Conservation (phyloP, 306 rosid species). For the Betula pendula region DNA sequence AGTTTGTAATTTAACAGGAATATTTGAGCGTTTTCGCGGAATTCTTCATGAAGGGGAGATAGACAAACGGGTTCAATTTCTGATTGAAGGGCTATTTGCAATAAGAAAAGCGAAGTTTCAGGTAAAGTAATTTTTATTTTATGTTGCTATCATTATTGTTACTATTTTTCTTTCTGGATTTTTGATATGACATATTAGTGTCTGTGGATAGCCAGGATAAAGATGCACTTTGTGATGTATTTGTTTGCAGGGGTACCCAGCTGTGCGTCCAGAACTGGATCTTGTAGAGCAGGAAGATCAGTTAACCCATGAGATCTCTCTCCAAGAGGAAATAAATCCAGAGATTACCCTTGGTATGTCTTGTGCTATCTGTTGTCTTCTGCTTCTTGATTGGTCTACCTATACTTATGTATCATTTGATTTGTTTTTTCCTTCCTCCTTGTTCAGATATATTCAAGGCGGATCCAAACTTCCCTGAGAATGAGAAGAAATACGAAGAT, state of each 20-base stretch:
- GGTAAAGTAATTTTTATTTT: slow-evolving; percentile 39
- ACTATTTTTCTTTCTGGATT: not conserved
- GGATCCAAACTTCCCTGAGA: slow-evolving; percentile 74
- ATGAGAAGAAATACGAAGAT: slow-evolving; percentile 79
- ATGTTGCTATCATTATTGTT: not conserved
- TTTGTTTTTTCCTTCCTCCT: not conserved
- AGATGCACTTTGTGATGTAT: not conserved
- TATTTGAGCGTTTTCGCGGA: slow-evolving; percentile 95
- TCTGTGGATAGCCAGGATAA: not conserved
- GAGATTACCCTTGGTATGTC: slow-evolving; percentile 53
- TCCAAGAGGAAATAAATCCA: slow-evolving; percentile 49
- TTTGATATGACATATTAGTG: not conserved
- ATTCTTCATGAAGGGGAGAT: slow-evolving; percentile 98
- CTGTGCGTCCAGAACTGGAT: slow-evolving; percentile 60
- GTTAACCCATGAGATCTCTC: slow-evolving; percentile 58
- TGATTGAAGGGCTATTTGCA: slow-evolving; percentile 89
- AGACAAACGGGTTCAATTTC: slow-evolving; percentile 84
- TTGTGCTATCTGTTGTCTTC: slow-evolving; percentile 8
- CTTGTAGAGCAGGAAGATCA: slow-evolving; percentile 66
- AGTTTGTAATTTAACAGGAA: slow-evolving; percentile 49
- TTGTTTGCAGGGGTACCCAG: slow-evolving; percentile 56
- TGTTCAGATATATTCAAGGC: slow-evolving; percentile 74
- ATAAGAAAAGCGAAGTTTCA: slow-evolving; percentile 89
- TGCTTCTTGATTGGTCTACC: slow-evolving; percentile 13
- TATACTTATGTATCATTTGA: slow-evolving; percentile 2